These are phyloP conservation scores for Bassia scoparia DNA, from an alignment of 148 eudicot genomes.

Conservation along the genomic window DNA sequence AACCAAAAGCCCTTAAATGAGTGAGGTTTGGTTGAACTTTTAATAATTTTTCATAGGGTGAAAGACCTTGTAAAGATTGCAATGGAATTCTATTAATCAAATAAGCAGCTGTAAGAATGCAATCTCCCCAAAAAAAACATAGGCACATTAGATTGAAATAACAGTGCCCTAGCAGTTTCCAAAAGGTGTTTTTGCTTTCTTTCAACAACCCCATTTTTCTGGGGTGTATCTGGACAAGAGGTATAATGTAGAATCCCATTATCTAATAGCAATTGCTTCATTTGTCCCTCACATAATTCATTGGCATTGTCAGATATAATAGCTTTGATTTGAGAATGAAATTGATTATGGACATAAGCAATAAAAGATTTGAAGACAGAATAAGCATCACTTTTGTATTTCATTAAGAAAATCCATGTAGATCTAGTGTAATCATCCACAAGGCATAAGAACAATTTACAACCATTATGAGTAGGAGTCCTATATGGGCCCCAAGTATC, in stretches of 20 bases:
- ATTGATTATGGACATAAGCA: slow-evolving; percentile 1
- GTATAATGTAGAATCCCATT: slow-evolving; percentile 6
- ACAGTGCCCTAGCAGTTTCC: not conserved
- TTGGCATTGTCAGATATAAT: slow-evolving; percentile 13
- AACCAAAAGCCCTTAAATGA: not conserved
- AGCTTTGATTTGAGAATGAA: not conserved
- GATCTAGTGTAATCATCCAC: slow-evolving; percentile 16
- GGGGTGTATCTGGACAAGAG: not conserved
- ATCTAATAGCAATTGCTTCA: not conserved
- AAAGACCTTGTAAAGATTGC: no score
- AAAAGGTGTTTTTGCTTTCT: slow-evolving; percentile 19
- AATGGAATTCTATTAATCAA: not conserved
- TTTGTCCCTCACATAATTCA: not conserved
- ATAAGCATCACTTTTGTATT: not conserved
- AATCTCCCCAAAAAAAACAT: not conserved
- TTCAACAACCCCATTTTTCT: slow-evolving; percentile 22
- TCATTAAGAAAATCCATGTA: slow-evolving; percentile 14
- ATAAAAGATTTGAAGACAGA: not conserved
- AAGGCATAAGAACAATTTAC: slow-evolving; percentile 10
- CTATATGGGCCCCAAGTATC: slow-evolving; percentile 27
- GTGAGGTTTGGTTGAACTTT: not conserved
- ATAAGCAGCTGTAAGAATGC: not conserved
- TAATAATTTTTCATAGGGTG: not conserved
- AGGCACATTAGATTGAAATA: slow-evolving; percentile 9
- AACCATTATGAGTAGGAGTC: not conserved